Evolutionary conservation across 306 rosid genomes (phyloP).

Genomic region (Prunus fruticosa): DNA sequence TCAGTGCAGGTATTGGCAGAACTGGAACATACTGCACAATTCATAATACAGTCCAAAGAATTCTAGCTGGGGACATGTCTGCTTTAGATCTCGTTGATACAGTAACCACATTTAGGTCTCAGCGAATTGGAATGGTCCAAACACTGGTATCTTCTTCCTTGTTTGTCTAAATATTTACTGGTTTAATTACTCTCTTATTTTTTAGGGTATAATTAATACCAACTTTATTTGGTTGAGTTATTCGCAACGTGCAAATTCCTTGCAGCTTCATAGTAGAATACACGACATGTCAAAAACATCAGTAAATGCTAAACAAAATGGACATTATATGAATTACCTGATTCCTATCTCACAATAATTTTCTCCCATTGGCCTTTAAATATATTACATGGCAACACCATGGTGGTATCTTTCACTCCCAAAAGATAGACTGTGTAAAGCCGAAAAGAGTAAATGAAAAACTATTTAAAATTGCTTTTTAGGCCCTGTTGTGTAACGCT

Average conservation of each 20-base stretch:
- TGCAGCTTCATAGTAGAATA: background rate
- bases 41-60: conserved; percentile 88
- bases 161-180: background rate
- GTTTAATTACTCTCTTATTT: background rate
- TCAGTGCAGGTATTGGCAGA: conserved; percentile 99
- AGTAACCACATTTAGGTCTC: conserved; percentile 70
- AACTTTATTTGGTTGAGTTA: background rate
- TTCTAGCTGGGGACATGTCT: conserved; percentile 85
- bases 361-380: background rate
- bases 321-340: background rate
- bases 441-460: background rate
- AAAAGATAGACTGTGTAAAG: background rate
- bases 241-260: background rate
- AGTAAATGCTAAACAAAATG: background rate
- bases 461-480: background rate
- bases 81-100: conserved; percentile 74
- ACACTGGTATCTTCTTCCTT: conserved; percentile 48
- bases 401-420: background rate
- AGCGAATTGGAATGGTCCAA: conserved; percentile 96
- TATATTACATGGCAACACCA: background rate
- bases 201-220: background rate
- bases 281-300: background rate
- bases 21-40: conserved; percentile 90
- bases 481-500: too few species aligned
- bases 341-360: background rate